Conservation (phyloP, 139 green algal species). For the Diplosphaera chodatii region DNA sequence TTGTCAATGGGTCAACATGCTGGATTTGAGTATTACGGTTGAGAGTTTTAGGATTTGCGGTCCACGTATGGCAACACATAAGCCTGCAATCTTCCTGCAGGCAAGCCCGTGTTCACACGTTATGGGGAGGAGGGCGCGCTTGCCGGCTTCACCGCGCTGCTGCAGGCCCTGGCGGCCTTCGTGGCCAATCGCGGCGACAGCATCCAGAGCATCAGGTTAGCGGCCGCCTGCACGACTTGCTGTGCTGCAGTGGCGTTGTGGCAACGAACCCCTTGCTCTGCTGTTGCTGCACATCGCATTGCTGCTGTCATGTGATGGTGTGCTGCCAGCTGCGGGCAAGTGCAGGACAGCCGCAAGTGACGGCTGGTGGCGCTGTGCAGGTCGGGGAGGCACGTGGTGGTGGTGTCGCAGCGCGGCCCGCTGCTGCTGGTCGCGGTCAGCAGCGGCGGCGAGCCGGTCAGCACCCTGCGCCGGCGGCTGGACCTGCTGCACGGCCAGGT, state of each 20-base stretch:
- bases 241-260: neutral
- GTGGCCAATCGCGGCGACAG: slow-evolving; percentile 25
- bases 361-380: slow-evolving; percentile 13
- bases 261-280: too few relatives aligned
- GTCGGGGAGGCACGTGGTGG: slow-evolving; percentile 46
- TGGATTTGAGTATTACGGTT: too few relatives aligned
- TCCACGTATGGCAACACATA: too few relatives aligned
- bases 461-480: slow-evolving; percentile 45
- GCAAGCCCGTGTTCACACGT: slow-evolving; percentile 69
- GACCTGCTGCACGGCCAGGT: slow-evolving; percentile 54
- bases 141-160: slow-evolving; percentile 60
- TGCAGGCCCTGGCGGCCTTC: slow-evolving; percentile 56
- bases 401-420: slow-evolving; percentile 55
- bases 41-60: too few relatives aligned
- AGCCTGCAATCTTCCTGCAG: too few relatives aligned
- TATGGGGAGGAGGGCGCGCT: slow-evolving; percentile 63
- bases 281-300: too few relatives aligned
- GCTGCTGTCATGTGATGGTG: too few relatives aligned
- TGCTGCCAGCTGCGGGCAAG: too few relatives aligned
- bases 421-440: slow-evolving; percentile 60
- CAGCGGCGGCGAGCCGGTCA: slow-evolving; percentile 38
- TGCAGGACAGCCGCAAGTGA: too few relatives aligned
- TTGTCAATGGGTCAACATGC: too few relatives aligned
- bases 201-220: slow-evolving; percentile 7
- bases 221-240: neutral